Evolutionary conservation across 805 yeast genomes (phyloP), one percentile per base, ranked within the genome.

Genomic region (Kodamaea restingae): DNA sequence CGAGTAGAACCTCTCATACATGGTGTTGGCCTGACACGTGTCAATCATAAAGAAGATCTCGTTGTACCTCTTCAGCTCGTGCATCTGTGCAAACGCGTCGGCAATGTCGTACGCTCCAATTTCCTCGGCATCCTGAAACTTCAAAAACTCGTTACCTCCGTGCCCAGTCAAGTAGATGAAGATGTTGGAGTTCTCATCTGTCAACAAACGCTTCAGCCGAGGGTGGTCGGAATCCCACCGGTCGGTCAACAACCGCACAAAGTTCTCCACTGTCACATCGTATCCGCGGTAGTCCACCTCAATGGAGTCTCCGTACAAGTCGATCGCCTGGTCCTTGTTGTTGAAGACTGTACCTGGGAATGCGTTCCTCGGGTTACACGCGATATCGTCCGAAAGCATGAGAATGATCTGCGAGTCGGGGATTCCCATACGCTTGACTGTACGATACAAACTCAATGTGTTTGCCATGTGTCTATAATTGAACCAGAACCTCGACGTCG

Each of bases 81-180:
- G 79, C 98, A 93, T 93, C 59, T 93, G 97, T 38, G 79, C 95
- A 65, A 93, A 87, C 2, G 98, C 98, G 63, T 93, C 96, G 1
- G 98, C 98, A 45, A 93, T 76, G 62, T 93, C 99, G 65, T 87
- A 83, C 7, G 96, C 81, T 2, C 96, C 88, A 42, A 93, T 88
- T 55, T 93, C 98, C 60, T 93, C 98, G 8, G 98, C 96, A 58
- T 93, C 99, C 65, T 93, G 99, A 61, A 93, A 93, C 63, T 93
- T 93, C 52, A 93, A 74, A 61, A 93, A 93, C 61, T 93, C 98
- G 54, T 90, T 88, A 38, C 99, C 99, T 17, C 99, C 99, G 61
- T 93, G 99, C 17, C 99, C 99, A 1, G 98, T 93, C 80, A 93
- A 73, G 59, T 93, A 93, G 18, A 93, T 84, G 61, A 93, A 86